These are phyloP conservation scores for Clavulina sp. DNA, from an alignment of 768 basidiomycete species.

Conservation along the genomic window DNA sequence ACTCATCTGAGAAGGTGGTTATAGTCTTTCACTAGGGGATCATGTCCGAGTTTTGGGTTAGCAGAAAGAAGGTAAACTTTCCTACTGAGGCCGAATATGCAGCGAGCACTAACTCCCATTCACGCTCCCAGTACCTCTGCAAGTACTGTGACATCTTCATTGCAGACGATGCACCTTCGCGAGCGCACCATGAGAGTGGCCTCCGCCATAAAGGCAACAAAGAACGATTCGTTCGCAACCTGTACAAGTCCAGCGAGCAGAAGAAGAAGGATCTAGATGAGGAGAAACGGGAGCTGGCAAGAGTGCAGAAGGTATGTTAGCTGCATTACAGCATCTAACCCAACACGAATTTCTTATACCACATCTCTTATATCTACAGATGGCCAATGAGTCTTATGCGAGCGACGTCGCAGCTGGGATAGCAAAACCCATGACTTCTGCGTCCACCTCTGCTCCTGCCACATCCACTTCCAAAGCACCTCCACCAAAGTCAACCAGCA, in stretches of 20 bases:
- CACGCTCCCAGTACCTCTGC: constrained; percentile 45
- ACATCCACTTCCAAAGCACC: constrained; percentile 27
- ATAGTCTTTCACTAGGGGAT: too few relatives aligned
- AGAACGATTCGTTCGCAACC: constrained; percentile 76
- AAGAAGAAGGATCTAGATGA: constrained; percentile 70
- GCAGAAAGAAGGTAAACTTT: constrained; percentile 42
- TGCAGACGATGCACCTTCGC: constrained; percentile 85
- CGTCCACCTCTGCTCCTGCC: constrained; percentile 22
- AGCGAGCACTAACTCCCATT: background rate
- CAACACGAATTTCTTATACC: background rate
- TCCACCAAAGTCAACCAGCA: constrained; percentile 20
- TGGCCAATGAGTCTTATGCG: constrained; percentile 64
- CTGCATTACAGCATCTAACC: constrained; percentile 10
- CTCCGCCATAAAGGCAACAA: constrained; percentile 86
- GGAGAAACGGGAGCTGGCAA: constrained; percentile 71
- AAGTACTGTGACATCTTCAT: constrained; percentile 97
- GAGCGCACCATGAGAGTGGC: constrained; percentile 83
- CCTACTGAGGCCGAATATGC: background rate
- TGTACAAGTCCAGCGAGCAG: constrained; percentile 88
- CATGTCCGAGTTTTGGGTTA: constrained; percentile 91
- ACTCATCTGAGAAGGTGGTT: too few relatives aligned
- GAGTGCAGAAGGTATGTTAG: constrained; percentile 53
- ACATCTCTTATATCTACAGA: constrained; percentile 24
- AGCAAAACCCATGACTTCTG: constrained; percentile 23
- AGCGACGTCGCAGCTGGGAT: constrained; percentile 57